These are phyloP conservation scores for Lavandula angustifolia DNA, from an alignment of 257 asterid genomes.

Conservation along the genomic window DNA sequence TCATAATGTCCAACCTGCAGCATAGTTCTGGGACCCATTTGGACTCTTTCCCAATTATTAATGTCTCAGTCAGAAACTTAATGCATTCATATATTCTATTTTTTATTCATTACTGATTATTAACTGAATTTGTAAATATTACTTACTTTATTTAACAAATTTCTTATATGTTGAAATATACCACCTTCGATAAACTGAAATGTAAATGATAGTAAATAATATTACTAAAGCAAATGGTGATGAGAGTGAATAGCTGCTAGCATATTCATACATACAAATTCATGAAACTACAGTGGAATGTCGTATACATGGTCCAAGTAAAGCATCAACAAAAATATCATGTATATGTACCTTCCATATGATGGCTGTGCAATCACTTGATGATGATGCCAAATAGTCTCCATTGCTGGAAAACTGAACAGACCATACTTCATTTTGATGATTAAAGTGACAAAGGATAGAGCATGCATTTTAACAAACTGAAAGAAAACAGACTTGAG, in stretches of 20 bases:
- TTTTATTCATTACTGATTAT: no score
- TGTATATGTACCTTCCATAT: slow-evolving; percentile 78
- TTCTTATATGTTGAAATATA: no score
- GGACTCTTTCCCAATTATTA: no score
- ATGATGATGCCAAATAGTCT: slow-evolving; percentile 79
- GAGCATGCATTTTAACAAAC: slow-evolving; percentile 35
- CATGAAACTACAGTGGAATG: not conserved
- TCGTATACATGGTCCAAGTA: slow-evolving; percentile 23
- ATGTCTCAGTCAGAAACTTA: no score
- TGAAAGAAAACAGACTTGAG: slow-evolving; percentile 26
- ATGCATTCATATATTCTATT: no score
- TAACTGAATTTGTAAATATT: no score
- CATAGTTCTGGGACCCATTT: no score
- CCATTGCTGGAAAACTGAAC: slow-evolving; percentile 89
- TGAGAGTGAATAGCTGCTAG: not conserved
- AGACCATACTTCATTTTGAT: slow-evolving; percentile 89
- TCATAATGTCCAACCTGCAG: no score
- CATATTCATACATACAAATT: not conserved
- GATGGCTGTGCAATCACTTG: slow-evolving; percentile 82
- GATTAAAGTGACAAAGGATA: slow-evolving; percentile 38
- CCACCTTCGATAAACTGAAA: no score
- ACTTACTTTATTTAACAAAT: no score
- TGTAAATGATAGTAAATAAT: no score
- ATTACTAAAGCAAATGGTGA: not conserved
- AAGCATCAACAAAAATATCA: slow-evolving; percentile 23